A percentile compares a stretch with the other conserved stretches of the same genome.
Conservation (phyloP, 202 grass and related monocot genomes). For the Panicum hallii region DNA sequence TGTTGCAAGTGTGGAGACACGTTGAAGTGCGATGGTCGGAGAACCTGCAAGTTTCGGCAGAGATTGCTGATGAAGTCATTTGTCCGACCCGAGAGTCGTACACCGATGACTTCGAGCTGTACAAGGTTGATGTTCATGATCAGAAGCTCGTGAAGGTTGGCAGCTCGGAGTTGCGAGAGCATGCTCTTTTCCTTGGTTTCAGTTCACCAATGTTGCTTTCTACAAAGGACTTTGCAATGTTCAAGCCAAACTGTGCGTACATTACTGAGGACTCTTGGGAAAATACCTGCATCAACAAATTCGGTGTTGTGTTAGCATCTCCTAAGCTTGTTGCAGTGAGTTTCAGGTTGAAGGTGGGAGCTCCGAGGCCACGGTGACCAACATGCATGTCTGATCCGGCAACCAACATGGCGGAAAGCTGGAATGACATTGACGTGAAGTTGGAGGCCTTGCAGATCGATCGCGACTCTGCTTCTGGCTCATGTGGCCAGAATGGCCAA, state of each 20-base stretch:
- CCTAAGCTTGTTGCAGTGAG: too few relatives aligned
- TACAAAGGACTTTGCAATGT: neutral
- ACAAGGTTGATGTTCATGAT: neutral
- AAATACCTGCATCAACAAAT: neutral
- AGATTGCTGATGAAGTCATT: neutral
- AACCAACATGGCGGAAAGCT: too few relatives aligned
- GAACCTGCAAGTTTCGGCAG: neutral
- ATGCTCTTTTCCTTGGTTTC: slow-evolving; percentile 11
- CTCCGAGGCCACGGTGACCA: too few relatives aligned
- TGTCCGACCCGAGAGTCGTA: neutral
- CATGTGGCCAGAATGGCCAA: too few relatives aligned
- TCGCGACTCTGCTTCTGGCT: too few relatives aligned
- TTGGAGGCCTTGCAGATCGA: too few relatives aligned
- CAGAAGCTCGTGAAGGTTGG: neutral
- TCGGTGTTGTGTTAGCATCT: too few relatives aligned
- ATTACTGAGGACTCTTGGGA: neutral
- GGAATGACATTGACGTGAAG: too few relatives aligned
- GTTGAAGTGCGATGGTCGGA: neutral
- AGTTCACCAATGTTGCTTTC: neutral
- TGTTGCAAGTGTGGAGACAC: neutral
- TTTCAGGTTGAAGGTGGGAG: too few relatives aligned
- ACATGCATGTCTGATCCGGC: too few relatives aligned
- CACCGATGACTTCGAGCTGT: neutral
- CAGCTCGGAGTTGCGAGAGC: neutral
- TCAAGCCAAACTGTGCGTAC: neutral